Percentiles rank a stretch among this genome's conserved stretches.
phyloP scores from a whole-genome alignment of 768 basidiomycete genomes.

The Astraeus odoratus region DNA sequence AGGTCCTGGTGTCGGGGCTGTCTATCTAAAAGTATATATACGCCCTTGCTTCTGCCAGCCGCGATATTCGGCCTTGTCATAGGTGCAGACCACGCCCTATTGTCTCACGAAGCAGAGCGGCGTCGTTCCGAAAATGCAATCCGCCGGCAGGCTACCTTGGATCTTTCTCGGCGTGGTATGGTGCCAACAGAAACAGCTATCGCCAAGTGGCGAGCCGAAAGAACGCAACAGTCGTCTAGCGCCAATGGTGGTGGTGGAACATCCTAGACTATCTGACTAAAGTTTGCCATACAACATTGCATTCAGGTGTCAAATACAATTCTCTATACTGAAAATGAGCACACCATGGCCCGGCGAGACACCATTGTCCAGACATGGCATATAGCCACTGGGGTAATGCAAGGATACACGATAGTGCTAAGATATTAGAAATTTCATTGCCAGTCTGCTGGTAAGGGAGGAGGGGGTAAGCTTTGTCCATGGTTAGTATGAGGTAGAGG shows the following conservation, averaged over 20 bases:
- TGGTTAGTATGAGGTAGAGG: conserved; percentile 27
- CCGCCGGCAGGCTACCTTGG: conserved; percentile 66
- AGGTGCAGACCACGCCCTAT: conserved; percentile 69
- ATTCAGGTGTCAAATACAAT: too few species aligned
- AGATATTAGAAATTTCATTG: conserved; percentile 15
- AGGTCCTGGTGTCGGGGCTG: background rate
- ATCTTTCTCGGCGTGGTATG: conserved; percentile 66
- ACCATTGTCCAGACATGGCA: background rate
- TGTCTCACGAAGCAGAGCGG: conserved; percentile 60
- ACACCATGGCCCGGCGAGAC: too few species aligned
- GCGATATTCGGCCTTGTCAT: conserved; percentile 64
- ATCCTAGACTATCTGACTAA: background rate
- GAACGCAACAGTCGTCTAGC: conserved; percentile 5
- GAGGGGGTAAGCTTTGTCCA: conserved; percentile 23
- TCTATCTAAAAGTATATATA: background rate
- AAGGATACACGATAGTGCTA: conserved; percentile 11
- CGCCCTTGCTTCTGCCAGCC: conserved; percentile 31
- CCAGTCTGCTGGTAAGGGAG: conserved; percentile 19
- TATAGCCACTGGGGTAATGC: background rate
- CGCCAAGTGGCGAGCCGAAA: conserved; percentile 62
- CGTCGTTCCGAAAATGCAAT: conserved; percentile 63
- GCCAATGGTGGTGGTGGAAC: background rate
- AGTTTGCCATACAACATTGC: background rate
- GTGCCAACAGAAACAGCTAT: conserved; percentile 83
- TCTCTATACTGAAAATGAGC: too few species aligned